phyloP scores from a whole-genome alignment of 352 stramenopile genomes.

The Thraustotheca clavata region DNA sequence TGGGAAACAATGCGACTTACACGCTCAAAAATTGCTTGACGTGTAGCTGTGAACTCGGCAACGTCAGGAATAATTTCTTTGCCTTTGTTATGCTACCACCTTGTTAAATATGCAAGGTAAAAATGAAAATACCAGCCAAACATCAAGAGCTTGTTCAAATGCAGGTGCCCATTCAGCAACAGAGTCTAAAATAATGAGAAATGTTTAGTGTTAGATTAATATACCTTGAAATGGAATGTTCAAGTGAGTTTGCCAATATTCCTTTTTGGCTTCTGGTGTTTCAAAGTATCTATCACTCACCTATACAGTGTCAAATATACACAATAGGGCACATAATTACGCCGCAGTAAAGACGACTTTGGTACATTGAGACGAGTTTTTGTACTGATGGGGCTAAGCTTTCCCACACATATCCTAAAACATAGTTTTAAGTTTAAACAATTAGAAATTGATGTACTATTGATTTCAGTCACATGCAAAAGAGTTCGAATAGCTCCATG shows the following conservation, averaged over 20 bases:
- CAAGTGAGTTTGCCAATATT: constrained; percentile 59
- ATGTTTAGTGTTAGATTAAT: neutral
- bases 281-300: constrained; percentile 67
- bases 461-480: constrained; percentile 26
- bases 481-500: constrained; percentile 12
- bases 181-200: neutral
- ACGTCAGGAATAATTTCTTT: constrained; percentile 51
- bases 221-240: constrained; percentile 42
- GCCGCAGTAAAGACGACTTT: constrained; percentile 56
- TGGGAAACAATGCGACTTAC: constrained; percentile 46
- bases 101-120: neutral
- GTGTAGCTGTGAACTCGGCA: constrained; percentile 42
- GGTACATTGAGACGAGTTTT: constrained; percentile 45
- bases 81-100: constrained; percentile 28
- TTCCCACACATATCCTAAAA: constrained; percentile 56
- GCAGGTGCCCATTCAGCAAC: neutral
- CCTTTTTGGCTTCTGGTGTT: constrained; percentile 30
- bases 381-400: constrained; percentile 47
- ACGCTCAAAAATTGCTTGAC: constrained; percentile 61
- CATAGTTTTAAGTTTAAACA: constrained; percentile 58
- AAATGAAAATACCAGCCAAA: neutral
- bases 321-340: neutral
- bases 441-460: constrained; percentile 61
- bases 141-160: neutral
- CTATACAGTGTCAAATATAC: constrained; percentile 19